Evolutionary conservation across 352 stramenopile species (phyloP), one percentile per base, ranked within the genome.

Genomic region (Globisporangium sylvaticum): DNA sequence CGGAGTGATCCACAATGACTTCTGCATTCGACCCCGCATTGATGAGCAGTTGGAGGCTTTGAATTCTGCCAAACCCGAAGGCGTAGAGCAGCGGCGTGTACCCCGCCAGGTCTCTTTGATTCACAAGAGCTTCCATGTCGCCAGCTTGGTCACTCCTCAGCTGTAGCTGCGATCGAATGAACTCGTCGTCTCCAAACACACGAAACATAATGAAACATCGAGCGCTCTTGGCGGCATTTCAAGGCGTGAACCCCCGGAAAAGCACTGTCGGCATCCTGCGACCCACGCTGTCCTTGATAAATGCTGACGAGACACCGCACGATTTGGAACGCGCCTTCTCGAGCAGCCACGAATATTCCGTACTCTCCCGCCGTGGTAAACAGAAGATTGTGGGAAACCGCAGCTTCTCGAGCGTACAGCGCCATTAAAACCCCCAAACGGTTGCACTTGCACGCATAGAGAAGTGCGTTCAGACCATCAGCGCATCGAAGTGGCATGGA

Each of bases 51-150:
- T 78, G 58, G 37, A 82, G 66, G 10, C 70, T 54, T 14, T 57
- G 62, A 1, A 90, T 24, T 63, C 65, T 68, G 8, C 82, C 79
- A 56, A 88, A 88, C 0, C 68, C 80, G 62, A 85, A 83, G 2
- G 82, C 78, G 27, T 89, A 90, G 55, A 88, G 65, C 31, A 88
- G 42, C 0, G 79, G 71, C 7, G 78, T 81, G 58, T 89, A 90
- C 27, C 82, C 82, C 15, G 59, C 64, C 5, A 44, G 57, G 55
- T 90, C 82, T 42, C 37, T 66, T 12, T 9, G 18, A 70, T 90
- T 67, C n/a, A 87, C 22, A 25, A 60, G 6, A n/a, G 62, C 42
- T 37, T 60, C 57, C 1, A 27, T n/a, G 58, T 52, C 18, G 5
- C 20, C 61, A 50, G 25, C 18, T 15, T 42, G 18, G 12, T 32